Evolutionary conservation across 148 eudicot species (phyloP).

Genomic region (Camellia japonica): DNA sequence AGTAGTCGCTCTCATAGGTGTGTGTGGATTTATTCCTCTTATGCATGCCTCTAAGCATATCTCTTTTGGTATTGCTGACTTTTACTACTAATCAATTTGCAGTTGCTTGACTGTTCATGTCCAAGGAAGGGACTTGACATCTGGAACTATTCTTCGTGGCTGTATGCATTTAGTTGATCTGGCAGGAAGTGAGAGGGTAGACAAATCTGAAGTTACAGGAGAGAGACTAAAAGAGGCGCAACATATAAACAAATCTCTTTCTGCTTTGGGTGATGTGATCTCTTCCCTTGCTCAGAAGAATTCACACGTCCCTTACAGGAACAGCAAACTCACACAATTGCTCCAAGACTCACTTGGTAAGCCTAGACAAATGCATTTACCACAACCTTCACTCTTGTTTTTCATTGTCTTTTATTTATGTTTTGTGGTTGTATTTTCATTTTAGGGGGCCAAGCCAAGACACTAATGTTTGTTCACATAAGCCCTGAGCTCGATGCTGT

Average conservation of each 20-base stretch:
- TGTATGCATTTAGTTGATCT: slow-evolving; percentile 99
- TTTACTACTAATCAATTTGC: slow-evolving; percentile 25
- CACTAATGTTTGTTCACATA: slow-evolving; percentile 98
- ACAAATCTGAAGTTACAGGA: slow-evolving; percentile 95
- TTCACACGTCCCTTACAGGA: slow-evolving; percentile 90
- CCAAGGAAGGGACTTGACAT: slow-evolving; percentile 90
- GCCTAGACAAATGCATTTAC: slow-evolving; percentile 9
- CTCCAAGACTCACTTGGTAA: slow-evolving; percentile 97
- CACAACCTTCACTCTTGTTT: not conserved
- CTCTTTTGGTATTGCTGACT: slow-evolving; percentile 14
- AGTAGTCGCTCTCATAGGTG: slow-evolving; percentile 99
- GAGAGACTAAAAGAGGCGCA: slow-evolving; percentile 98
- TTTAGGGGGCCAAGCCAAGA: slow-evolving; percentile 97
- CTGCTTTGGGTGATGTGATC: slow-evolving; percentile 97
- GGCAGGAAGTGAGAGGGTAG: slow-evolving; percentile 99
- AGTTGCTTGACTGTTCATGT: slow-evolving; percentile 98
- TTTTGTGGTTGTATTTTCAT: slow-evolving; percentile 13
- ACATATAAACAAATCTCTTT: slow-evolving; percentile 89
- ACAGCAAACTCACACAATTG: slow-evolving; percentile 93
- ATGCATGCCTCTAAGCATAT: not conserved
- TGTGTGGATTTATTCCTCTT: slow-evolving; percentile 25
- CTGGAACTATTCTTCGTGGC: slow-evolving; percentile 79
- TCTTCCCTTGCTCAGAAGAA: slow-evolving; percentile 91
- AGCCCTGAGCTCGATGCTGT: slow-evolving; percentile 90
- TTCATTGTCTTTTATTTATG: not conserved